A percentile compares a stretch with the other conserved stretches of the same genome.
These are phyloP conservation scores for Wickerhamiella vanderwaltii DNA, from an alignment of 805 yeast genomes.

Conservation along the genomic window DNA sequence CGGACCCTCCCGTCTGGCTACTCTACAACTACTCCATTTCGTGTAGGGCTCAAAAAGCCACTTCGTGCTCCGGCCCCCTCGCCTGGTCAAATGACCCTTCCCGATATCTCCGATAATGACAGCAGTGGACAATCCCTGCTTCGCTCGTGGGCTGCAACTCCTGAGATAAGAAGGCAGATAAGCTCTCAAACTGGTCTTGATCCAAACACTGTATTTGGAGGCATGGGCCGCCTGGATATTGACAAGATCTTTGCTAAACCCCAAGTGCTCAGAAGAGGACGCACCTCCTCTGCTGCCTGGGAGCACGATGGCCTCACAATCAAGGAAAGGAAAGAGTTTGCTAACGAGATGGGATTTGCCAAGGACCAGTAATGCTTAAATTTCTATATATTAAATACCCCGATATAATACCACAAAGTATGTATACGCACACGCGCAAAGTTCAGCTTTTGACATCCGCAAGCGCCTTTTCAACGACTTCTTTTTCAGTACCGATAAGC, in stretches of 20 bases:
- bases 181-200: constrained; percentile 41
- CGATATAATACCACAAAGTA: neutral
- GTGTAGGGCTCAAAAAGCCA: constrained; percentile 7
- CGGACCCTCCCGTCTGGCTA: neutral
- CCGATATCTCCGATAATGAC: constrained; percentile 40
- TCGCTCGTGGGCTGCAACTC: constrained; percentile 52
- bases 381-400: neutral
- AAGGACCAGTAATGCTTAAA: neutral
- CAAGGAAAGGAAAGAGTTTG: constrained; percentile 38
- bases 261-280: constrained; percentile 40
- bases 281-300: constrained; percentile 45
- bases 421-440: neutral
- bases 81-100: constrained; percentile 16
- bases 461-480: constrained; percentile 19
- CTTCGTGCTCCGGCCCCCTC: constrained; percentile 1
- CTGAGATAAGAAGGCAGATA: constrained; percentile 38
- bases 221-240: constrained; percentile 47
- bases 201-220: constrained; percentile 63
- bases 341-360: constrained; percentile 33
- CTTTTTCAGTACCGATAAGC: constrained; percentile 26
- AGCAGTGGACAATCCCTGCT: constrained; percentile 37
- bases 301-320: constrained; percentile 35
- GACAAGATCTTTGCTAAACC: constrained; percentile 5
- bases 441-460: neutral
- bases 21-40: constrained; percentile 5